Base-by-base conservation (phyloP, 2,329 filamentous ascomycete species). In the Colletotrichum sp. region DNA sequence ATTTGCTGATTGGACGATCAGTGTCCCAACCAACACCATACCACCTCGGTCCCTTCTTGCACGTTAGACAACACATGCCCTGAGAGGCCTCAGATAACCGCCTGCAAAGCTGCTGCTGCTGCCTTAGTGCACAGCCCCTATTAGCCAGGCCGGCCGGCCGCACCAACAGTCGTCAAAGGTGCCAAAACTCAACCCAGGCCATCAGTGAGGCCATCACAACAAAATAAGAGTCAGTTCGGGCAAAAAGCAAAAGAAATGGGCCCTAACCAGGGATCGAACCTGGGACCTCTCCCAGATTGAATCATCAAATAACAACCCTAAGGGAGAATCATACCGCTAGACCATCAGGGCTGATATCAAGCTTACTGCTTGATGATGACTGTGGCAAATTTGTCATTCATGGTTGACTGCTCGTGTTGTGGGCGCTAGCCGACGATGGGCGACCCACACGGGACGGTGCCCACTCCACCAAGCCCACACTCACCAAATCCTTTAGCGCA, bases 261-360 rank as follows among this genome's bases (percentile, higher is more conserved):
- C 73, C 73, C 73, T 75, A 75, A 73, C 73, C 73, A 75, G 73
- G 73, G 59, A 59, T 73, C 70, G 73, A 75, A 75, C 73, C 73
- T 75, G 73, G 73, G 73, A 73, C 73, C 73, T 75, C 73, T 75
- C 73, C 73, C 73, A 75, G 13, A 6, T 0, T 13, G 6, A 6
- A 15, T 44, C 4, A 12, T 27, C 55, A 1, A 8, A 5, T 27
- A 30, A 72, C 25, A 60, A 74, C 73, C 73, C 73, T 75, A 75
- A 73, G 73, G 73, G 73, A 75, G 73, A 75, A 75, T 75, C 73
- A 75, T 75, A 75, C 73, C 73, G 73, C 73, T 75, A 75, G 73
- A 75, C 73, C 73, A 75, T 75, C 73, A 75, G 73, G 69, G 73
- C 73, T 73, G 6, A 8, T 30, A 3, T 5, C 25, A 52, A 16